These are phyloP conservation scores for Coprinopsis sp. DNA, from an alignment of 768 basidiomycete genomes.

Conservation along the genomic window DNA sequence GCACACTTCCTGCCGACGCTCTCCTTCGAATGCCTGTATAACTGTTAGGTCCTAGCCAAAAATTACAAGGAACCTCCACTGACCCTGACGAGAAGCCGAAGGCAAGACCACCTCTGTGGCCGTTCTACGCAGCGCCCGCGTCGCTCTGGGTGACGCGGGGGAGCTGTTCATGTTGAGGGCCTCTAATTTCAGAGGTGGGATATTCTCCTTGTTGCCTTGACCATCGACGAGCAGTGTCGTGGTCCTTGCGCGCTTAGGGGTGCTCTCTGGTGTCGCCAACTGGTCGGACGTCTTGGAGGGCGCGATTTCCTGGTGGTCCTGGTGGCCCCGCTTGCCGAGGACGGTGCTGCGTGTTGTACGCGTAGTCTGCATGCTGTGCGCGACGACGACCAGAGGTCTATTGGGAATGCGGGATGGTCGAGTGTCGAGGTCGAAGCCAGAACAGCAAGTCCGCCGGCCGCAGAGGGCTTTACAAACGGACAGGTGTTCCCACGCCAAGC, in stretches of 20 bases:
- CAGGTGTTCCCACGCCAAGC: too few relatives aligned
- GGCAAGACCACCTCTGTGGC: conserved; percentile 35
- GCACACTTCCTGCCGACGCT: conserved; percentile 45
- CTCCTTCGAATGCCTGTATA: conserved; percentile 39
- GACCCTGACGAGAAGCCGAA: conserved; percentile 43
- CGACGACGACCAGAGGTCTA: not conserved
- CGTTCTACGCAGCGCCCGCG: conserved; percentile 35
- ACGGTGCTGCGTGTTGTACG: conserved; percentile 42
- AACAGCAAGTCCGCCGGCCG: not conserved
- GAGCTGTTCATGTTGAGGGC: conserved; percentile 29
- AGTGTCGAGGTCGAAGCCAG: not conserved
- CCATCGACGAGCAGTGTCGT: conserved; percentile 41
- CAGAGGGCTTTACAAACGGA: not conserved
- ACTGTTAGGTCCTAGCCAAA: conserved; percentile 5
- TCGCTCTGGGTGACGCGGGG: conserved; percentile 33
- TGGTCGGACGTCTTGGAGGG: conserved; percentile 30
- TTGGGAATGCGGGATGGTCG: not conserved
- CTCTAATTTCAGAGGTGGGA: conserved; percentile 54
- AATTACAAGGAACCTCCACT: conserved; percentile 20
- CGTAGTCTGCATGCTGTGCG: conserved; percentile 35
- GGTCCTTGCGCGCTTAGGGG: conserved; percentile 63
- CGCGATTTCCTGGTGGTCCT: conserved; percentile 28
- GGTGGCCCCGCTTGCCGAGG: conserved; percentile 48
- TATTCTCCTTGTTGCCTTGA: conserved; percentile 72
- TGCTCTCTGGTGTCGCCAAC: conserved; percentile 57